These are phyloP conservation scores for Saccharomyces hybrid DNA, from an alignment of 1,139 yeast genomes.

Conservation along the genomic window DNA sequence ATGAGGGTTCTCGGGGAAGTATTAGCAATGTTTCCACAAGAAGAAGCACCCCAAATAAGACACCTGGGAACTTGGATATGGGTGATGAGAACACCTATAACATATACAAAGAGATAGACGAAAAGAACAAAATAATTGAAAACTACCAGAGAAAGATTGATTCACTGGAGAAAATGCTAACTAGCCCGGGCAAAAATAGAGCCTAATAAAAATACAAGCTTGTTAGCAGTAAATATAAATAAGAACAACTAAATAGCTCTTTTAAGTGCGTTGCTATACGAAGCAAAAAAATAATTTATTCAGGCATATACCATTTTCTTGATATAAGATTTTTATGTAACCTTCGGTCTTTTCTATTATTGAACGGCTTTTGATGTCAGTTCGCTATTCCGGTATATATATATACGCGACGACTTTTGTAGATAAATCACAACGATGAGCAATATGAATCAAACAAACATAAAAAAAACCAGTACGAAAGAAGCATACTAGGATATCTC, in stretches of 20 bases:
- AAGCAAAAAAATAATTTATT: neutral
- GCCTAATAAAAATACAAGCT: neutral
- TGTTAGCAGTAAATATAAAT: neutral
- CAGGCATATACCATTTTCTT: neutral
- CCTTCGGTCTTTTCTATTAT: neutral
- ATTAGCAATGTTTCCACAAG: slow-evolving; percentile 5
- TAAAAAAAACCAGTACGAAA: neutral
- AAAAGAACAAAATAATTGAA: slow-evolving; percentile 20
- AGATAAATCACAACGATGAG: neutral
- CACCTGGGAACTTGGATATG: neutral
- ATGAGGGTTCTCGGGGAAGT: slow-evolving; percentile 5
- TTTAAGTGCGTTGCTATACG: neutral
- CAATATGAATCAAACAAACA: neutral
- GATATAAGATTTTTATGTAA: neutral
- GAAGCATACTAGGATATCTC: neutral
- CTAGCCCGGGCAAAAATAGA: neutral
- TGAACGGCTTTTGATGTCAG: neutral
- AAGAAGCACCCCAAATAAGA: neutral
- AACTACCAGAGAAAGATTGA: slow-evolving; percentile 20
- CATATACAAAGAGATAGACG: slow-evolving; percentile 12
- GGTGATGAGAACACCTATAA: neutral
- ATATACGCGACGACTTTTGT: neutral
- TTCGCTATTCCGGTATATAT: neutral
- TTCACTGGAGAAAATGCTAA: slow-evolving; percentile 15
- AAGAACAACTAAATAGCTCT: neutral